phyloP scores from a whole-genome alignment of 305 asterid species.

The Fraxinus velutina region DNA sequence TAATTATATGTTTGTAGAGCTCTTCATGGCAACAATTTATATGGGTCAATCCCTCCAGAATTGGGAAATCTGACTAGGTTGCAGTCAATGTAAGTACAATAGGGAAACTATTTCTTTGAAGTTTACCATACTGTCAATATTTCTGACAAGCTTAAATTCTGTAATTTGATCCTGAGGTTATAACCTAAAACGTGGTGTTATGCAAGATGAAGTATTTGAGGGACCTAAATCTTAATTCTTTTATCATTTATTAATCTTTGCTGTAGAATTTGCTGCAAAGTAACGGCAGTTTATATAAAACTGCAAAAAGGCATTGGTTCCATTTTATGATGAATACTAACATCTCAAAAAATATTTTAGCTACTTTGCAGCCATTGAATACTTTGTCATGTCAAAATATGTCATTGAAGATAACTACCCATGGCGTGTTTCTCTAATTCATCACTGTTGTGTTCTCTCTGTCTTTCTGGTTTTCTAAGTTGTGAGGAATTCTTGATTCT shows the following conservation, averaged over 20 bases:
- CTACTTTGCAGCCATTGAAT: conserved; percentile 2
- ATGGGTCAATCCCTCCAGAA: conserved; percentile 85
- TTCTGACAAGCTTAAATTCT: conserved; percentile 12
- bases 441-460: conserved; percentile 2
- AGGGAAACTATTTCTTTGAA: conserved; percentile 10
- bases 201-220: conserved; percentile 12
- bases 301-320: neutral
- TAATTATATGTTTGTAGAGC: conserved; percentile 49
- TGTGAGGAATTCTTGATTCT: conserved; percentile 17
- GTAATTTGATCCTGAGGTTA: conserved; percentile 8
- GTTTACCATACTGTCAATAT: conserved; percentile 11
- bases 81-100: conserved; percentile 73
- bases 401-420: neutral
- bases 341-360: neutral
- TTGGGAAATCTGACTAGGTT: conserved; percentile 80
- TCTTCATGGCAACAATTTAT: conserved; percentile 86
- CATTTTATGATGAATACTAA: conserved; percentile 14
- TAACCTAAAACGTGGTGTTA: neutral
- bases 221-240: neutral
- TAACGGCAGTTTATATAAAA: neutral
- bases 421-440: conserved; percentile 9
- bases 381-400: neutral
- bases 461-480: conserved; percentile 17
- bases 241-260: conserved; percentile 7
- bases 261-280: conserved; percentile 4